Evolutionary conservation across 495 filamentous ascomycete genomes (phyloP).

Genomic region (Mytilinidion resinicola): DNA sequence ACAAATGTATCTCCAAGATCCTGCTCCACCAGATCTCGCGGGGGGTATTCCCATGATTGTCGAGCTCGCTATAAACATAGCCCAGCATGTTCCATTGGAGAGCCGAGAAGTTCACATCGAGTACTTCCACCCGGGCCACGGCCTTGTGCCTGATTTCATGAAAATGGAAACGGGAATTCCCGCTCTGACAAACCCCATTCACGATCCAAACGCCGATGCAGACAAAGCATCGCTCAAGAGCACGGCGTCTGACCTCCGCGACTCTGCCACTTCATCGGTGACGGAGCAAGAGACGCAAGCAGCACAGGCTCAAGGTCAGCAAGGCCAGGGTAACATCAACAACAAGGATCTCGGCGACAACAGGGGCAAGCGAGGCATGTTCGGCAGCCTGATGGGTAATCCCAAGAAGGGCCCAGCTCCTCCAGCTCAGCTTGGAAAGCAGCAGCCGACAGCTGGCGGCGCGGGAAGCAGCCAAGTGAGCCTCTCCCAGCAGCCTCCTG

Average conservation of each 20-base stretch:
- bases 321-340: conserved; percentile 8
- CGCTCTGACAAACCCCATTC: conserved; percentile 52
- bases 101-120: conserved; percentile 83
- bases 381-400: conserved; percentile 28
- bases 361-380: conserved; percentile 27
- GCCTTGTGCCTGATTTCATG: conserved; percentile 66
- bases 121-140: conserved; percentile 69
- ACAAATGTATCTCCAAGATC: conserved; percentile 65
- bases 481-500: conserved; percentile 26
- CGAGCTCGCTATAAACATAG: conserved; percentile 81
- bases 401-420: conserved; percentile 16
- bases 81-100: conserved; percentile 80
- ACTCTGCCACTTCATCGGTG: conserved; percentile 19
- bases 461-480: conserved; percentile 26
- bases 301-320: not conserved
- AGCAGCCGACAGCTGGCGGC: conserved; percentile 20
- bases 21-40: conserved; percentile 68
- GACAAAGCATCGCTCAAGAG: conserved; percentile 39
- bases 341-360: conserved; percentile 30
- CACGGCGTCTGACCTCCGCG: conserved; percentile 29
- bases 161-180: conserved; percentile 76
- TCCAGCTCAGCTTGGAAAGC: conserved; percentile 21
- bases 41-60: conserved; percentile 84
- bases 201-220: conserved; percentile 43
- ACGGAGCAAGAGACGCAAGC: conserved; percentile 8